Evolutionary conservation across 345 rosid species (phyloP).

Genomic region (Salix koriyanagi): DNA sequence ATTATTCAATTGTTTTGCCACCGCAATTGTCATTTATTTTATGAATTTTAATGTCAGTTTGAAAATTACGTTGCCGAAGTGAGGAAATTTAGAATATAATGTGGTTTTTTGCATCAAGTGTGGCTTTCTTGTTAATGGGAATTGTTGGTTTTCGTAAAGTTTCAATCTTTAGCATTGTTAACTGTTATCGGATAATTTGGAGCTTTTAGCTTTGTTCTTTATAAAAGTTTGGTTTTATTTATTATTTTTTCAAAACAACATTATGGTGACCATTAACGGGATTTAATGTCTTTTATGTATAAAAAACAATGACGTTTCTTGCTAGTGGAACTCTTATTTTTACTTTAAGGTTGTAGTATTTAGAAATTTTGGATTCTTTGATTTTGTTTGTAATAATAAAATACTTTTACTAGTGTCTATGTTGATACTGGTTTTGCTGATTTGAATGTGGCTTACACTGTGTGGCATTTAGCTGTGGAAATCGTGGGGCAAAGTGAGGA

Average conservation of each 20-base stretch:
- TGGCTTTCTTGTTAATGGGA: neutral
- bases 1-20: neutral
- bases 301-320: neutral
- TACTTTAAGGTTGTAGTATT: neutral
- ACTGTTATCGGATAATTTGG: neutral
- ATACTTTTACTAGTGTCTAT: neutral
- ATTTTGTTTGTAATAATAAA: neutral
- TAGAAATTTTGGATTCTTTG: neutral
- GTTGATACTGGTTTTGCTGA: neutral
- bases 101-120: too few species aligned
- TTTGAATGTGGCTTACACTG: neutral
- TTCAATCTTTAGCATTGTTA: neutral
- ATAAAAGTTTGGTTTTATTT: neutral
- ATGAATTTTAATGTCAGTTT: neutral
- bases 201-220: neutral
- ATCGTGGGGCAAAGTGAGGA: constrained; percentile 38
- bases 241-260: neutral
- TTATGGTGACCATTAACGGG: neutral
- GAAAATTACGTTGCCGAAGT: neutral
- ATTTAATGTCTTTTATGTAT: neutral
- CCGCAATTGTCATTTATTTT: neutral
- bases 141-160: neutral
- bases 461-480: constrained; percentile 30
- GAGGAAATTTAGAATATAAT: neutral
- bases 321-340: neutral